Evolutionary conservation across 805 yeast species (phyloP), one percentile per base, ranked within the genome.

Genomic region (Yarrowia porcina): DNA sequence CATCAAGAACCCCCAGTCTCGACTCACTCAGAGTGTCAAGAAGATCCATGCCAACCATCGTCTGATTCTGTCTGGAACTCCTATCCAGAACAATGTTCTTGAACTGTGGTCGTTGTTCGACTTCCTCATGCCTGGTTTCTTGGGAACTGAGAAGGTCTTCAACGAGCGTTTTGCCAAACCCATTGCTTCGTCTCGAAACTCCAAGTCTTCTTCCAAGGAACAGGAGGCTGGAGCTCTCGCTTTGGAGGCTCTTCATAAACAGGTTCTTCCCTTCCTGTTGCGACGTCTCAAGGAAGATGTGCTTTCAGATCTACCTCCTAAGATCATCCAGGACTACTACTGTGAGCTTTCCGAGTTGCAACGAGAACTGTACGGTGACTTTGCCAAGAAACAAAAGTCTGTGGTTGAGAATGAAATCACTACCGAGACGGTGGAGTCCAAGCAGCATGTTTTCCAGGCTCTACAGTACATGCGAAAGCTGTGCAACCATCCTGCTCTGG

Each of bases 81-180:
- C 99, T 13, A 94, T 94, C 69, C 99, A 94, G 74, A 94, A 94
- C 72, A 94, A 94, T 71, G 99, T 94, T 2, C 80, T 94, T 44
- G 99, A 94, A 74, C 78, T 94, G 66, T 94, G 99, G 99, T 94
- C 99, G 3, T 78, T 94, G 70, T 94, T 94, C 78, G 99, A 94
- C 74, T 94, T 91, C 74, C 79, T 94, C 73, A 94, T 94, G 99
- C 99, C 99, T 1, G 99, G 99, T 0, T 94, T 94, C 71, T 78
- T 94, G 67, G 99, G 99, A 13, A 86, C 96, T 2, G 99, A 94
- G 71, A 93, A 91, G 74, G 82, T 87, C 56, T 94, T 94, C 77
- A 94, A 91, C 70, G 98, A 93, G 66, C 83, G 92, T 67, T 94
- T 93, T 79, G 96, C 97, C n/a, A 92, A 92, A 71, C 99, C 99